Percentiles rank a stretch among this genome's conserved stretches.
phyloP scores from a whole-genome alignment of 345 rosid genomes.

The Eucalyptus leucophloia region DNA sequence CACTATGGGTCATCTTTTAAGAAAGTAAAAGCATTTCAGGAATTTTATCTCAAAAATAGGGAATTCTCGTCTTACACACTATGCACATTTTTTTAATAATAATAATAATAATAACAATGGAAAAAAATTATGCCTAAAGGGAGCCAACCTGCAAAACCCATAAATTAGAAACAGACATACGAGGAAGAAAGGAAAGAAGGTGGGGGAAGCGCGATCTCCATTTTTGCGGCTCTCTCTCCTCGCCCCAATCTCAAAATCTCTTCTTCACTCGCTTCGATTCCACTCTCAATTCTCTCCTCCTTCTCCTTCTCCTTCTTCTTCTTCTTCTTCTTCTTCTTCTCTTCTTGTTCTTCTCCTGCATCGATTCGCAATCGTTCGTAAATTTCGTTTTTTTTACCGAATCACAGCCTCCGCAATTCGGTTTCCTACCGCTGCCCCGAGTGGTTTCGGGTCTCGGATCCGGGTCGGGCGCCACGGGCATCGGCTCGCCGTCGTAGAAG shows the following conservation, averaged over 20 bases:
- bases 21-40: too few species aligned
- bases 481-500: not conserved
- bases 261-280: not conserved
- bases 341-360: not conserved
- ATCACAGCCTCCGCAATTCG: not conserved
- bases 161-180: not conserved
- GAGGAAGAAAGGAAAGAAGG: not conserved
- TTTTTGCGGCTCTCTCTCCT: not conserved
- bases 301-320: not conserved
- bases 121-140: not conserved
- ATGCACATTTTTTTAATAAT: not conserved
- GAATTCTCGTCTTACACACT: not conserved
- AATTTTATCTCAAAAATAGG: not conserved
- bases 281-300: not conserved
- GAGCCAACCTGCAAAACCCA: not conserved
- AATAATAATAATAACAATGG: not conserved
- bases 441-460: not conserved
- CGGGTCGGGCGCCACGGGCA: not conserved
- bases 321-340: not conserved
- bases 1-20: accelerated
- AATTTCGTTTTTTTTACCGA: not conserved
- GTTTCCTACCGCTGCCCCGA: not conserved
- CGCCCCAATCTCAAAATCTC: not conserved
- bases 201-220: not conserved
- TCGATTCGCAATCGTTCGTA: not conserved